Evolutionary conservation across 495 filamentous ascomycete genomes (phyloP), one percentile per base, ranked within the genome.

Genomic region (Podospora conica): DNA sequence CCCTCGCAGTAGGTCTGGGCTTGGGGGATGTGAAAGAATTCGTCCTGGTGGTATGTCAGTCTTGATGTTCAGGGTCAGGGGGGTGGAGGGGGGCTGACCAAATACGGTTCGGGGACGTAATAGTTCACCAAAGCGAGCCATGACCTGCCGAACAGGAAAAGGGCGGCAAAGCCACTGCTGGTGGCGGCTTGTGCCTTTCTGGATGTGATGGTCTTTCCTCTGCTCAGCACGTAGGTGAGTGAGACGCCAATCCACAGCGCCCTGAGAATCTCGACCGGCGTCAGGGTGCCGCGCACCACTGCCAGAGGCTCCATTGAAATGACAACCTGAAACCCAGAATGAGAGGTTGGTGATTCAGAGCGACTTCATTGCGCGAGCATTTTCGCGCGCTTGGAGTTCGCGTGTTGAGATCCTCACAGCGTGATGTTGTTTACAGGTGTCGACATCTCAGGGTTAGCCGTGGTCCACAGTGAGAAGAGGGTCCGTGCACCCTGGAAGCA

Each of bases 21-120:
- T 77, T 98, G 95, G 3, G 92, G 89, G 59, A 97, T 87, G 71
- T 98, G 95, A 76, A 98, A 98, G 24, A 93, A 87, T 78, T 98
- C 95, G 71, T 98, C 95, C 91, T 94, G 65, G 15, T 5, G 6
- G 59, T 9, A 21, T 18, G 70, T 76, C 27, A 66, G 63, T 66
- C 28, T 0, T 18, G 15, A n/a, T 22, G 21, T 8, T 27, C 27
- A 15, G 29, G 3, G 3, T 9, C n/a, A 53, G 33, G n/a, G 21
- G 59, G 24, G 3, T 12, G 8, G 29, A 21, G 55, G 20, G n/a
- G 33, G 23, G 11, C 28, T 59, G 75, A 92, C 90, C 15, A 96
- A 82, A 74, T 97, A 97, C 10, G 93, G 91, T 60, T 93, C 88
- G 31, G 90, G 86, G 54, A 91, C 88, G 68, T 80, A 68, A 63